Base-by-base conservation (phyloP, 2,329 filamentous ascomycete genomes). In the Xylariaceae sp. region DNA sequence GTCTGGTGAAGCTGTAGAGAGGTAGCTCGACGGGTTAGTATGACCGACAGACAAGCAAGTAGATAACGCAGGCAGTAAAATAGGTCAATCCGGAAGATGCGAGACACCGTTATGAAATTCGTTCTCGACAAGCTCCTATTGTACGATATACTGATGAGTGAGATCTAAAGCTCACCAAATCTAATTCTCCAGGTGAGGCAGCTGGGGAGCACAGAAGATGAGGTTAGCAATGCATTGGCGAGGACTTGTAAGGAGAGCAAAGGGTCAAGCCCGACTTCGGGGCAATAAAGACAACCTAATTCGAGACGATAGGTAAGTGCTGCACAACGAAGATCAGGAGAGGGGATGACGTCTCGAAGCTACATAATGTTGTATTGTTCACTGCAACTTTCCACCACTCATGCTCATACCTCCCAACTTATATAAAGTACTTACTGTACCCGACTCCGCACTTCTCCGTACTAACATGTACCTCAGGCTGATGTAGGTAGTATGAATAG, bases 381-480 rank as follows among this genome's bases (percentile, higher is more conserved):
- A 29, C 23, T 31, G 1, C 9, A 17, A 17, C 8, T 26, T 39
- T 33, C 36, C 36, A 11, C 23, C 49, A 31, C 34, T 16, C 40
- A 24, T 23, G 8, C 6, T 14, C 6, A 34, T 31, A 8, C 16
- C 26, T 47, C 29, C 3, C 12, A 12, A 40, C 4, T 33, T 23
- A 16, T 34, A 29, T n/a, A n/a, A n/a, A n/a, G n/a, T n/a, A n/a
- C n/a, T n/a, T n/a, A n/a, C n/a, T n/a, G 40, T 16, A 39, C 33
- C n/a, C 24, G 8, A 29, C 26, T 45, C 40, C 19, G 39, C 46
- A 56, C n/a, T n/a, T n/a, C n/a, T n/a, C n/a, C n/a, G n/a, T n/a
- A n/a, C n/a, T n/a, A n/a, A n/a, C n/a, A n/a, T n/a, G n/a, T n/a
- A n/a, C n/a, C n/a, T n/a, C n/a, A n/a, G n/a, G n/a, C n/a, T n/a